Base-by-base conservation (phyloP, 257 asterid species). In the Jacaranda copaia region DNA sequence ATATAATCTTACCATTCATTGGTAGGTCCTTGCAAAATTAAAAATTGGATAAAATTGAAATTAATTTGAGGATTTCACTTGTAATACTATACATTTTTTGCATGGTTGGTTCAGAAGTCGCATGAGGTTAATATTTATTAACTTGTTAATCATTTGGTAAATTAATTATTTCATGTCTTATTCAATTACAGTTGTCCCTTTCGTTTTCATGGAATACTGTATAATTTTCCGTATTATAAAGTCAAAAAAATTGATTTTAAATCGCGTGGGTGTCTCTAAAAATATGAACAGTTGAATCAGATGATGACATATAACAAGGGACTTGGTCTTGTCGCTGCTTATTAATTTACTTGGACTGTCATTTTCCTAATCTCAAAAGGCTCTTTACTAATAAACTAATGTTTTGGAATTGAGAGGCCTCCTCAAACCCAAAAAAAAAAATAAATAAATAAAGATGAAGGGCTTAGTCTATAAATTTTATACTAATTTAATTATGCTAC, bases 1-100 rank as follows among this genome's bases (percentile, higher is more conserved):
- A 0, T 87, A 90, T 66, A 86, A 87, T 32, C 63, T 92, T 1
- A 83, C 88, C 55, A 89, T 92, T 71, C 97, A 92, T 8, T 92
- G 95, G 97, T 90, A 86, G 6, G 60, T n/a, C 58, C 1, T 25
- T n/a, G 32, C 32, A 25, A 25, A 25, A 25, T 25, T 25, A 25
- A 25, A 25, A 25, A 25, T 25, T 25, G 32, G 32, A 25, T 25
- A 25, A 25, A 25, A 25, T n/a, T n/a, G n/a, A n/a, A n/a, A n/a
- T n/a, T n/a, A n/a, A n/a, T n/a, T n/a, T n/a, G n/a, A n/a, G n/a
- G n/a, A n/a, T n/a, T n/a, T n/a, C n/a, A n/a, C n/a, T n/a, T n/a
- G n/a, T n/a, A n/a, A n/a, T n/a, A n/a, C n/a, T n/a, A n/a, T n/a
- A n/a, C n/a, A n/a, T n/a, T n/a, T n/a, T n/a, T n/a, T n/a, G n/a